Percentiles rank a stretch among this genome's conserved stretches.
phyloP scores from a whole-genome alignment of 192 early-diverging fungal genomes.

The Dissophora ornata region DNA sequence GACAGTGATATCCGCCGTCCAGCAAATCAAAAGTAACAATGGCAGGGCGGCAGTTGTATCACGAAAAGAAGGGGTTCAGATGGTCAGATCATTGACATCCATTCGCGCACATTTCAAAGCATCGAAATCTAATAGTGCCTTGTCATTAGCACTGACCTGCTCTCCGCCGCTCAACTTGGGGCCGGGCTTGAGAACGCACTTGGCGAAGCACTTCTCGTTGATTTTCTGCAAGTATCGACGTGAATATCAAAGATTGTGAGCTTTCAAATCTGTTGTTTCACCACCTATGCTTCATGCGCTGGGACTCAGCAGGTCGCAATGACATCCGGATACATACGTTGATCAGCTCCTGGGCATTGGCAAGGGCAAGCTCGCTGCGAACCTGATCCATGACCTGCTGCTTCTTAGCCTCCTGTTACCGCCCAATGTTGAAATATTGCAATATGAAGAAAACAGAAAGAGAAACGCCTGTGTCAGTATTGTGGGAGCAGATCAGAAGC shows the following conservation, averaged over 20 bases:
- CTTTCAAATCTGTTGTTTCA: too few species aligned
- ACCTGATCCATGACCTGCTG: constrained; percentile 84
- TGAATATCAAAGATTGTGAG: neutral
- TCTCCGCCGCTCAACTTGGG: constrained; percentile 74
- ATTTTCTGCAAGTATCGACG: constrained; percentile 77
- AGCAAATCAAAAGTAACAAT: too few species aligned
- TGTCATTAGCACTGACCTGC: constrained; percentile 57
- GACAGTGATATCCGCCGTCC: too few species aligned
- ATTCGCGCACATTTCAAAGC: too few species aligned
- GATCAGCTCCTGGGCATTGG: constrained; percentile 86
- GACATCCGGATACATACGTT: constrained; percentile 59
- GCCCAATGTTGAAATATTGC: neutral
- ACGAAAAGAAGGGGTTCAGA: too few species aligned
- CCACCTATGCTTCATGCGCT: too few species aligned
- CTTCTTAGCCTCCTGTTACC: constrained; percentile 63
- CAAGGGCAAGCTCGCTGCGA: constrained; percentile 78
- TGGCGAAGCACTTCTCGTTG: constrained; percentile 88
- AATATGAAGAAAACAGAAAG: neutral
- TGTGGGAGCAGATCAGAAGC: too few species aligned
- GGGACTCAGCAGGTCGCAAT: too few species aligned
- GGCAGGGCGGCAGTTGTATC: too few species aligned
- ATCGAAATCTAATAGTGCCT: too few species aligned
- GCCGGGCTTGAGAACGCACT: constrained; percentile 84
- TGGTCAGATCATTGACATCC: too few species aligned
- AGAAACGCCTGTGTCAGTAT: too few species aligned